Base-by-base conservation (phyloP, 2,329 filamentous ascomycete species). In the Scedosporium minutisporum region DNA sequence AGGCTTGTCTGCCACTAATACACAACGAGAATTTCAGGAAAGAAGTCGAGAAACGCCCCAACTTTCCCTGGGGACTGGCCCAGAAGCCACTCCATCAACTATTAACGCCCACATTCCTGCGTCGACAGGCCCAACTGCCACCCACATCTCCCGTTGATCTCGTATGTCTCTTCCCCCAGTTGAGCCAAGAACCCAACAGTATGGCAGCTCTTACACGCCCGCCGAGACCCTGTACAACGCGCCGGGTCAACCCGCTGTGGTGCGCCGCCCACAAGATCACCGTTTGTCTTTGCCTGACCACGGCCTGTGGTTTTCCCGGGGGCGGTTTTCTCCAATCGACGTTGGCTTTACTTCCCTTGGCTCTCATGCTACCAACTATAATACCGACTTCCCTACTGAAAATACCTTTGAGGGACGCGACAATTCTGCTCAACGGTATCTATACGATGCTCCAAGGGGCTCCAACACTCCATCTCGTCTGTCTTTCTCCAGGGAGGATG, bases 81-180 rank as follows among this genome's bases (percentile, higher is more conserved):
- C 23, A 4, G 53, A 23, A 1, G 27, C 18, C 9, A 42, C 58
- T 12, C 16, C 25, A 6, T n/a, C 51, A 3, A 38, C 51, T 55
- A 27, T 63, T 9, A n/a, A 14, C 16, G 60, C 61, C 2, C 59
- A 55, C 23, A 48, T 64, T n/a, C 46, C 29, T 14, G 63, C 61
- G 7, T 60, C 57, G 0, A 60, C 63, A 4, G 63, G 58, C 16
- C 64, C 62, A 3, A 64, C 61, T 10, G 60, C 63, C 10, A 64
- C 61, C 7, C 59, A 61, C 1, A 42, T 60, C 7, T 27, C 61
- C 2, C 38, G 61, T 14, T 63, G 63, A 2, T 61, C 63, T 5
- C 58, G 61, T 6, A 16, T 65, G 16, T 61, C 63, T 2, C 59
- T 65, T 29, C 61, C 61, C 9, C 64, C 65, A 9, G 53, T 63